Percentiles rank a stretch among this genome's conserved stretches.
Evolutionary conservation across 352 stramenopile species (phyloP).

Genomic region (Phytophthora syringae): DNA sequence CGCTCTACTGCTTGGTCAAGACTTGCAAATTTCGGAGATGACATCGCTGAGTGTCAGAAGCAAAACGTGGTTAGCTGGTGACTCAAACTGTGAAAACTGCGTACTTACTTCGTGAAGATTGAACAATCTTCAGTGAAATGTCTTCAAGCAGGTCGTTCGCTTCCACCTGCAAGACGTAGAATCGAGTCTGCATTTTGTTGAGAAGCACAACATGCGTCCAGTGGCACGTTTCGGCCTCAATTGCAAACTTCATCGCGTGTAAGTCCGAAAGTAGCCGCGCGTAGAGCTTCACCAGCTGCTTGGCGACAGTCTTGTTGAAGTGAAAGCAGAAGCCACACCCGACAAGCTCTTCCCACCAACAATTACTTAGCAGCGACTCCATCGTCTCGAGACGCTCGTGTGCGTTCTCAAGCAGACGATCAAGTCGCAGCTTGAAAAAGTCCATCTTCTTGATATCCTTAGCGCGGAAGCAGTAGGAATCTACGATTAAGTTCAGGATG

Average conservation of each 20-base stretch:
- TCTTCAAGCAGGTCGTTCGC: conserved; percentile 74
- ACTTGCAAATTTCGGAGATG: conserved; percentile 51
- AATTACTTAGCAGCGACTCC: conserved; percentile 60
- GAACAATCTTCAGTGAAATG: conserved; percentile 51
- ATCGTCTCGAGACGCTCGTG: conserved; percentile 53
- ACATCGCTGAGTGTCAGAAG: conserved; percentile 34
- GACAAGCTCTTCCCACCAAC: conserved; percentile 83
- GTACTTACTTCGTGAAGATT: conserved; percentile 35
- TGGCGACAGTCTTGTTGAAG: conserved; percentile 78
- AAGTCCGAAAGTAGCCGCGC: conserved; percentile 61
- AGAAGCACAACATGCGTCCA: conserved; percentile 67
- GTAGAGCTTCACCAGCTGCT: conserved; percentile 77
- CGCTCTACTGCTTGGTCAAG: conserved; percentile 59
- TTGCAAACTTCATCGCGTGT: conserved; percentile 77
- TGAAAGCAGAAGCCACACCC: conserved; percentile 53
- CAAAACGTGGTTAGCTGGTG: conserved; percentile 4
- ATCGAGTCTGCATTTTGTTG: conserved; percentile 64
- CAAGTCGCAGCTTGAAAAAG: conserved; percentile 71
- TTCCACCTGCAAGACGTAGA: conserved; percentile 74
- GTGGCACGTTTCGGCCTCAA: conserved; percentile 68
- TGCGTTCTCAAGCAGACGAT: conserved; percentile 50
- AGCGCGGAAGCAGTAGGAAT: conserved; percentile 79
- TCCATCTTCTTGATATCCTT: conserved; percentile 84
- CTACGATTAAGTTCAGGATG: conserved; percentile 81
- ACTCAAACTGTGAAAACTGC: not conserved